Evolutionary conservation across 495 filamentous ascomycete genomes (phyloP).

Genomic region (Podospora tetraspora): DNA sequence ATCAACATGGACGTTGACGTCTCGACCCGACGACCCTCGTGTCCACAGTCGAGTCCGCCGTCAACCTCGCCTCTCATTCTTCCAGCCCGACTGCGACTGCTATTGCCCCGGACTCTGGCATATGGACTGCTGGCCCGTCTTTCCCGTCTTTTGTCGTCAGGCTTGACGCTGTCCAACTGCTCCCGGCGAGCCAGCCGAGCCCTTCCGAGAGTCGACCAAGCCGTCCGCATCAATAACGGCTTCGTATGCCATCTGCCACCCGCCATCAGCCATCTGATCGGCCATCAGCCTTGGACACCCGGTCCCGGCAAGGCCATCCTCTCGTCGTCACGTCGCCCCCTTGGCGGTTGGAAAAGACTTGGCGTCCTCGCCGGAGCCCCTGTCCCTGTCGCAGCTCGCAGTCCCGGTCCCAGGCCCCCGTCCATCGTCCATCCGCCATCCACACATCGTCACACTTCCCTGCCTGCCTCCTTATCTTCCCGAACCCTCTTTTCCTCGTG

Average conservation of each 20-base stretch:
- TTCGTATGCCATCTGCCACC: neutral
- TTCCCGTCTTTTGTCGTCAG: conserved; percentile 5
- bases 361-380: conserved; percentile 17
- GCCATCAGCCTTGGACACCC: conserved; percentile 11
- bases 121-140: conserved; percentile 7
- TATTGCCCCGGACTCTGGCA: conserved; percentile 15
- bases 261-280: neutral
- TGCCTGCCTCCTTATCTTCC: conserved; percentile 32
- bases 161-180: neutral
- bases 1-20: neutral
- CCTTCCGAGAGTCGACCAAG: conserved; percentile 2
- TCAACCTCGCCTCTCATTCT: neutral
- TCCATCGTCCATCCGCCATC: conserved; percentile 14
- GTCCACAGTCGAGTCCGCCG: neutral
- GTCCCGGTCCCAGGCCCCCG: conserved; percentile 28
- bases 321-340: conserved; percentile 6
- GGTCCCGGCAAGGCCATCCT: conserved; percentile 25
- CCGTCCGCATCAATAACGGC: conserved; percentile 8
- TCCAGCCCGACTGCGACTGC: neutral
- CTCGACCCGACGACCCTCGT: neutral
- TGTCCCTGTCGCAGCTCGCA: conserved; percentile 29
- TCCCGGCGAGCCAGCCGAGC: neutral
- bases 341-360: conserved; percentile 20
- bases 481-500: conserved; percentile 38
- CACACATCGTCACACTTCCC: conserved; percentile 18